phyloP scores from a whole-genome alignment of 2,329 filamentous ascomycete species.

The Harringtonia lauricola region DNA sequence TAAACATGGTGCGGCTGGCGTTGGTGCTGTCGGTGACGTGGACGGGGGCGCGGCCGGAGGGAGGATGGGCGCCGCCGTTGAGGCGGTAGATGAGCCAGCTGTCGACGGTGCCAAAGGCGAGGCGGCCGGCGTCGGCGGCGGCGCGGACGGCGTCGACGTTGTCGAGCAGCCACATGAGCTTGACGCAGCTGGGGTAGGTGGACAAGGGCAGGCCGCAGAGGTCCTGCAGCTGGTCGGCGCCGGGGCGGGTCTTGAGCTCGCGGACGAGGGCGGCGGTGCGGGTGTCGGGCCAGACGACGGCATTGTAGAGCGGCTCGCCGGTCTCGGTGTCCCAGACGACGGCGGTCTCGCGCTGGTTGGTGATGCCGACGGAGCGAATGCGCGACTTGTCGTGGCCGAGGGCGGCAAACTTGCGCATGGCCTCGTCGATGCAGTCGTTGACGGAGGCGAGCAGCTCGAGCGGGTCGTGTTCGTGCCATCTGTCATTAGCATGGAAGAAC shows the following conservation, averaged over 20 bases:
- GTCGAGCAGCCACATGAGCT: constrained; percentile 71
- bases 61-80: constrained; percentile 57
- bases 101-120: constrained; percentile 82
- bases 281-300: constrained; percentile 86
- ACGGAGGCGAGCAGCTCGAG: constrained; percentile 65
- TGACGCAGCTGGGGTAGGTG: constrained; percentile 80
- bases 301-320: constrained; percentile 71
- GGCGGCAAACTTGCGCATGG: constrained; percentile 58
- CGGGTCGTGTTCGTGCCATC: constrained; percentile 87
- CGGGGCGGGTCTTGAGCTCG: constrained; percentile 57
- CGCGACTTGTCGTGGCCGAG: constrained; percentile 55
- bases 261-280: constrained; percentile 62
- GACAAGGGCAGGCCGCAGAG: constrained; percentile 75
- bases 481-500: constrained; percentile 20
- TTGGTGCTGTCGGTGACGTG: constrained; percentile 83
- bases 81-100: constrained; percentile 80
- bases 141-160: constrained; percentile 58
- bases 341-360: constrained; percentile 83
- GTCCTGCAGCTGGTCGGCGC: constrained; percentile 56
- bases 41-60: constrained; percentile 33
- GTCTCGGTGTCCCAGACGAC: constrained; percentile 75
- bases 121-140: constrained; percentile 64
- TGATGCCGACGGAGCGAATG: constrained; percentile 74
- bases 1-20: constrained; percentile 87
- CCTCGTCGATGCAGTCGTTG: constrained; percentile 67